Evolutionary conservation across 352 stramenopile genomes (phyloP), one percentile per base, ranked within the genome.

Genomic region (Phytophthora constricta): DNA sequence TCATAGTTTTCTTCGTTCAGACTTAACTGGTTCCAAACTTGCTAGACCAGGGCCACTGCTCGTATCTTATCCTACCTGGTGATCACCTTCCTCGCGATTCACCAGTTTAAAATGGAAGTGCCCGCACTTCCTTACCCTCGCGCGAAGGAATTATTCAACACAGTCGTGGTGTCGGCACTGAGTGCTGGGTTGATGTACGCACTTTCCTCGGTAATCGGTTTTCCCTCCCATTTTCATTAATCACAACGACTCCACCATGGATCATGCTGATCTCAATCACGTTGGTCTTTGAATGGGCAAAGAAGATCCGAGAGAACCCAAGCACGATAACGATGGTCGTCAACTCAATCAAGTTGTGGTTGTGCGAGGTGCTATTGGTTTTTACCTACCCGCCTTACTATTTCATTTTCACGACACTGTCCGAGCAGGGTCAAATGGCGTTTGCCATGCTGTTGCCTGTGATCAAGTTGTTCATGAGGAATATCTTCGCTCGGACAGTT

Each of bases 201-300:
- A 0, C 22, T 78, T 3, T 45, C 69, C 0, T n/a, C 52, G 0
- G 4, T 22, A 1, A 60, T 68, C 43, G 58, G 50, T 4, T 65
- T 76, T 17, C 64, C 58, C 16, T 76, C 5, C 68, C 68, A 5
- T 73, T 76, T 20, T 70, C 63, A 5, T 54, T 72, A 48, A 27
- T 76, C 20, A 4, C 64, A 4, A 27, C 50, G 26, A 62, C 51
- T 8, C 55, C 64, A 34, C 13, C 46, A 0, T 73, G 63, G 50
- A 11, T 74, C 2, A 43, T 39, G 8, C 50, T 67, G 10, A 54
- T 42, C 16, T 39, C 47, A n/a, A 41, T 54, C 5, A 25, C 47
- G 3, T 23, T 54, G 47, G 47, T 16, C 22, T 41, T 54, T 31
- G 47, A 41, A 33, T 62, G 45, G 60, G 20, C 13, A 1, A 58